These are phyloP conservation scores for Aureobasidium sp. DNA, from an alignment of 2,329 filamentous ascomycete species.

Conservation along the genomic window DNA sequence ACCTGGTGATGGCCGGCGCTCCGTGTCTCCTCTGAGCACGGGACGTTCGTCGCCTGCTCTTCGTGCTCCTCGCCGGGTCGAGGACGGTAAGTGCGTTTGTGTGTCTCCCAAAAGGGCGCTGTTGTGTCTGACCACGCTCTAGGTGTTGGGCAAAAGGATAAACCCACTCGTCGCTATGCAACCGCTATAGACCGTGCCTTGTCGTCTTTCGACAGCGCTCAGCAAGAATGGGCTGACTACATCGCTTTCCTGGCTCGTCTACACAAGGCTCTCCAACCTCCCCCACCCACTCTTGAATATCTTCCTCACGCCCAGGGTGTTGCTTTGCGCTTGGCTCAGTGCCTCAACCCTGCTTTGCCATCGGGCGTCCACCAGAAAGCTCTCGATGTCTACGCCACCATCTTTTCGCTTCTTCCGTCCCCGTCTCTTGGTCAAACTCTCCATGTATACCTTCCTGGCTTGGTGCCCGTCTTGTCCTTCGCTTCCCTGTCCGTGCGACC, in stretches of 20 bases:
- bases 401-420: conserved; percentile 76
- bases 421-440: conserved; percentile 65
- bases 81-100: conserved; percentile 57
- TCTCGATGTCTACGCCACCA: conserved; percentile 83
- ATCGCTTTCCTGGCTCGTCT: conserved; percentile 92
- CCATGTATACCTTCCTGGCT: conserved; percentile 78
- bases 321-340: conserved; percentile 89
- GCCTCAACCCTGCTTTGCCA: conserved; percentile 83
- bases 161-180: conserved; percentile 79
- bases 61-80: conserved; percentile 69
- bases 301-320: conserved; percentile 79
- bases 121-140: not conserved
- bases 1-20: conserved; percentile 49
- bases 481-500: conserved; percentile 87
- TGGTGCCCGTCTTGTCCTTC: conserved; percentile 85
- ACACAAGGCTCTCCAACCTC: conserved; percentile 85
- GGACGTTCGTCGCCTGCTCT: conserved; percentile 69
- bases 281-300: conserved; percentile 61
- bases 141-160: conserved; percentile 37
- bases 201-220: conserved; percentile 79
- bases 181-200: conserved; percentile 80
- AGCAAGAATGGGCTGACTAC: conserved; percentile 99
- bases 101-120: not conserved
- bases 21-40: conserved; percentile 67
- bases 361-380: conserved; percentile 97